Evolutionary conservation across 495 filamentous ascomycete genomes (phyloP).

Genomic region (Hypoxylon subgilvum): DNA sequence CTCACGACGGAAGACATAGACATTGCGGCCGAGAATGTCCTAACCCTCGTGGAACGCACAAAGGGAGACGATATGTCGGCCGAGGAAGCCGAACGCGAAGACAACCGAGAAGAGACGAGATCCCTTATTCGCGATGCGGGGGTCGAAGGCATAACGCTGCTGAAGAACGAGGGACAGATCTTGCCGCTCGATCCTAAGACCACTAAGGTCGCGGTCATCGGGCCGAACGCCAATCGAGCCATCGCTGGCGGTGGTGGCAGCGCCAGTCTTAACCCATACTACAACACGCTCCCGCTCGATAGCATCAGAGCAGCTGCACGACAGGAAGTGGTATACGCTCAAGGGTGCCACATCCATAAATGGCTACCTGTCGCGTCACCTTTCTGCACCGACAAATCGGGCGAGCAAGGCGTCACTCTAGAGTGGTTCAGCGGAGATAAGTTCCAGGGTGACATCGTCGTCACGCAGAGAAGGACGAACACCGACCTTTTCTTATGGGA

Average conservation of each 20-base stretch:
- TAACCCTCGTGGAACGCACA: constrained; percentile 70
- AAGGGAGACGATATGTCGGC: constrained; percentile 66
- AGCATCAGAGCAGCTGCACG: constrained; percentile 57
- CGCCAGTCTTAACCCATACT: constrained; percentile 79
- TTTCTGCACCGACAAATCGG: constrained; percentile 61
- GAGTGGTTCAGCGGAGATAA: constrained; percentile 69
- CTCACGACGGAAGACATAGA: constrained; percentile 58
- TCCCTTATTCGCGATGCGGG: constrained; percentile 71
- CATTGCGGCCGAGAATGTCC: constrained; percentile 65
- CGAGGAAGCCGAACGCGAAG: constrained; percentile 64
- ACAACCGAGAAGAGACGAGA: constrained; percentile 70
- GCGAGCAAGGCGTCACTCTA: constrained; percentile 63
- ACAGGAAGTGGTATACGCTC: constrained; percentile 57
- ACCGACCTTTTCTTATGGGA: constrained; percentile 75
- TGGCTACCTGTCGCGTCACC: constrained; percentile 68
- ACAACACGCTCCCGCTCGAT: constrained; percentile 66
- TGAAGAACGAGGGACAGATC: constrained; percentile 74
- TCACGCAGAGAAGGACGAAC: constrained; percentile 60
- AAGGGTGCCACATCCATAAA: constrained; percentile 66
- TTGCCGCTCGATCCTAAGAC: constrained; percentile 71
- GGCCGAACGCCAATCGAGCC: constrained; percentile 79
- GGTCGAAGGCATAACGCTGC: constrained; percentile 74
- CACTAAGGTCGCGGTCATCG: constrained; percentile 74
- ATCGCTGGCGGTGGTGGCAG: constrained; percentile 83
- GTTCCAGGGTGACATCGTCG: constrained; percentile 61